Base-by-base conservation (phyloP, 2,329 filamentous ascomycete species). In the Neodidymelliopsis sp. region DNA sequence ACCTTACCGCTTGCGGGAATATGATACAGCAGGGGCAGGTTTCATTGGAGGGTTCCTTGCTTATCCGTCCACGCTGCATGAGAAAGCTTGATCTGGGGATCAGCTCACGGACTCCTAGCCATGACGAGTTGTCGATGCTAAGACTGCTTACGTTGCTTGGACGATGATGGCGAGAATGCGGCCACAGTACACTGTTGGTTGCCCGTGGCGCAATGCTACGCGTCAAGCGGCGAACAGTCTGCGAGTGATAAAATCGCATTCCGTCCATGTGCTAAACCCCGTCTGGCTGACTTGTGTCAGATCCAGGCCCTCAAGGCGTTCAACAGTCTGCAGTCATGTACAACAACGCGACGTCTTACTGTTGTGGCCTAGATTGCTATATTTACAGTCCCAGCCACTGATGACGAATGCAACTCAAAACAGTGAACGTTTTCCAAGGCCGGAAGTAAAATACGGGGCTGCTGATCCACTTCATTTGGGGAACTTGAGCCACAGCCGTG, bases 71-170 rank as follows among this genome's bases (percentile, higher is more conserved):
- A 50, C 31, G 36, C 34, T 46, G 38, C 22, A 31, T 38, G 18
- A 23, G 16, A 52, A 56, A 56, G 54, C 60, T 59, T 59, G 54
- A 43, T 59, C 52, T 49, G 53, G 54, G 49, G 52, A 57, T 54
- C 38, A 50, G 31, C 48, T 47, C 40, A 48, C 41, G 42, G 52
- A 39, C 31, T 30, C 33, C 36, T 52, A 28, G 33, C 54, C 49
- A 62, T 61, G 57, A 64, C 61, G 61, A 60, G 35, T 50, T 9
- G 28, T 37, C 43, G 50, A 47, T 53, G 52, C 54, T 55, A 53
- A 37, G 15, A 33, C 41, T 40, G 44, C 42, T 47, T 50, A 51
- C 50, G 56, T 57, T 55, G 54, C 49, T 53, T 54, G 43, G 54
- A 49, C 51, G 28, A 57, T 50, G 28, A 18, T 29, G 42, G 37